Base-by-base conservation (phyloP, 169 alveolate genomes). In the Plasmodium knowlesi region DNA sequence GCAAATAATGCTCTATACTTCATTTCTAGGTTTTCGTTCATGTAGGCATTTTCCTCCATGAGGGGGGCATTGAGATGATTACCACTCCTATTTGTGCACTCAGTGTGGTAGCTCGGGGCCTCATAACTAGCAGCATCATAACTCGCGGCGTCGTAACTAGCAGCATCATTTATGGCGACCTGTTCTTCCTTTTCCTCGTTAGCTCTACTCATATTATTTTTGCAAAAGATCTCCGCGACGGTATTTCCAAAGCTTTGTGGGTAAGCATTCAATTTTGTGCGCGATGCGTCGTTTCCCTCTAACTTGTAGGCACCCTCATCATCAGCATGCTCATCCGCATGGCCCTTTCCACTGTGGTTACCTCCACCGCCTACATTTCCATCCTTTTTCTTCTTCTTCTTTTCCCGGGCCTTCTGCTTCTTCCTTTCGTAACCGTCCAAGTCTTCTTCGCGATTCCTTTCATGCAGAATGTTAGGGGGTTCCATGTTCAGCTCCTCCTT, bases 211-310 rank as follows among this genome's bases (percentile, higher is more conserved):
- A 84, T 22, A 37, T 72, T 84, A 16, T 71, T 84, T 32, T 84
- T 84, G 50, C 32, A 84, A 10, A 84, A 84, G 14, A 72, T 39
- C 54, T 84, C 84, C 34, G 84, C 28, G 9, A 61, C 43, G n/a
- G 74, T 25, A 12, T 28, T 84, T 39, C 67, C 79, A 84, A 84
- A 72, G 37, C 54, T 41, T 84, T 43, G 74, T 37, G 37, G 32
- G 39, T 43, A 72, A 30, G 76, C 53, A 37, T 61, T 84, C 67
- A 32, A 39, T 30, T 54, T 74, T 22, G 34, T 10, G 28, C 41
- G 25, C n/a, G 12, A 22, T 50, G 61, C 61, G 46, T 54, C 53
- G 70, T 50, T 30, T 12, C 57, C 67, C n/a, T 19, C 10, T 8
- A 50, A 50, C 61, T 50, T 19, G 61, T 14, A 50, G 6, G 61